Conservation (phyloP, 805 yeast genomes). For the Danielozyma ontarioensis region DNA sequence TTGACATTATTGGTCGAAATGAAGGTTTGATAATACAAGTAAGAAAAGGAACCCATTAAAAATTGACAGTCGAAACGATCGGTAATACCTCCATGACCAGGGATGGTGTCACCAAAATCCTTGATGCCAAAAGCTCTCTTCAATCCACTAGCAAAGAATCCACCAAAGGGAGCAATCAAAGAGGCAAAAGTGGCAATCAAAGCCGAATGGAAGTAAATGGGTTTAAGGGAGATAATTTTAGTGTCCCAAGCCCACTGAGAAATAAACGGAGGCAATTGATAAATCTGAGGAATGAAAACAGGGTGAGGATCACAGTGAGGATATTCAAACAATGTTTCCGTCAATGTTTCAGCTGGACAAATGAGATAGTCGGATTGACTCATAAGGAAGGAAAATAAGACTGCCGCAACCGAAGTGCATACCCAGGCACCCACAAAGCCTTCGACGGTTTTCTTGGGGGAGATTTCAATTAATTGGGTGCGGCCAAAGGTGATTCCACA, state of each 20-base stretch:
- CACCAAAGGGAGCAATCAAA: slow-evolving; percentile 96
- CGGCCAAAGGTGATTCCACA: slow-evolving; percentile 96
- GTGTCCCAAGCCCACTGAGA: slow-evolving; percentile 37
- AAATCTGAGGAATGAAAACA: slow-evolving; percentile 78
- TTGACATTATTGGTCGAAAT: slow-evolving; percentile 67
- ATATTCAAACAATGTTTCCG: slow-evolving; percentile 57
- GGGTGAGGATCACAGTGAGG: slow-evolving; percentile 81
- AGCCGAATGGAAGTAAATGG: slow-evolving; percentile 86
- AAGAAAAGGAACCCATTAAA: slow-evolving; percentile 93
- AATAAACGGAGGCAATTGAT: slow-evolving; percentile 66
- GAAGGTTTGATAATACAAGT: slow-evolving; percentile 89
- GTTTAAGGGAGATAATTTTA: slow-evolving; percentile 61
- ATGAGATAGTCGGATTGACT: slow-evolving; percentile 69
- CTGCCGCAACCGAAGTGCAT: slow-evolving; percentile 75
- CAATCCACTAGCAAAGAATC: slow-evolving; percentile 96
- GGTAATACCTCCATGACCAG: slow-evolving; percentile 98
- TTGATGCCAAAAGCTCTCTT: slow-evolving; percentile 94
- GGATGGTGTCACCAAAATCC: slow-evolving; percentile 97
- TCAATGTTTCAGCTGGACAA: slow-evolving; percentile 75
- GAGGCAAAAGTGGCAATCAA: slow-evolving; percentile 92
- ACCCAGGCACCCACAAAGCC: slow-evolving; percentile 98
- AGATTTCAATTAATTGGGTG: slow-evolving; percentile 86
- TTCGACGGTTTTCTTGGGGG: slow-evolving; percentile 96
- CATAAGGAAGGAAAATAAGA: slow-evolving; percentile 59
- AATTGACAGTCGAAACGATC: slow-evolving; percentile 98